Evolutionary conservation across 768 basidiomycete species (phyloP), one percentile per base, ranked within the genome.

Genomic region (Mrakia hoshinonis): DNA sequence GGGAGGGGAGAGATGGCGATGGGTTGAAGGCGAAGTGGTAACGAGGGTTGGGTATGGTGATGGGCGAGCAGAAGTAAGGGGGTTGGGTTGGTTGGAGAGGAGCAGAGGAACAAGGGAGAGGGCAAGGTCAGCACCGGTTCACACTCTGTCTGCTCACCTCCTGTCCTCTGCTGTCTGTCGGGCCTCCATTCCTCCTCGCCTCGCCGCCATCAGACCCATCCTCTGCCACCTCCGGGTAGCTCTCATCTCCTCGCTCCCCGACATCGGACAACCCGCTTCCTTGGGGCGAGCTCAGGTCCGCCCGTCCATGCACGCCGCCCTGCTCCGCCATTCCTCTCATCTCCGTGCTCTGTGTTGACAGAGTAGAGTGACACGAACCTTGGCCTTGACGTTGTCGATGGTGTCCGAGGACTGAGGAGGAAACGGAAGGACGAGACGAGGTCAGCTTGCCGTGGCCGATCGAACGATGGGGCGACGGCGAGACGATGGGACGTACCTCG

Each of bases 341-440:
- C 22, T 51, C 47, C 51, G 29, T 0, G 24, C 29, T 31, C 20
- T 34, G 22, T n/a, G 36, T 26, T 13, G 54, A 22, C 4, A 26
- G 26, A 39, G 36, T 29, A 13, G n/a, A 29, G 6, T 29, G n/a
- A n/a, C 39, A 65, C 69, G 61, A 47, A 71, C 70, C 70, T 73
- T 73, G 49, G 71, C 71, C 71, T 73, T 73, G 71, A 73, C 71
- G 71, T 73, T 73, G 71, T 73, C 71, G 71, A 73, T 73, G 66
- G 71, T 73, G 71, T 73, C 71, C 58, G 71, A 73, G 38, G 71
- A 73, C 71, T 61, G 18, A 39, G 4, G 20, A n/a, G n/a, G 26
- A 22, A 15, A 36, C n/a, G 22, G 18, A 36, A 34, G 36, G 58
- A 36, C 31, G 22, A 22, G 18, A 7, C 2, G n/a, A 39, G 36